Conservation (phyloP, 805 yeast species). For the Candida sithepensis region DNA sequence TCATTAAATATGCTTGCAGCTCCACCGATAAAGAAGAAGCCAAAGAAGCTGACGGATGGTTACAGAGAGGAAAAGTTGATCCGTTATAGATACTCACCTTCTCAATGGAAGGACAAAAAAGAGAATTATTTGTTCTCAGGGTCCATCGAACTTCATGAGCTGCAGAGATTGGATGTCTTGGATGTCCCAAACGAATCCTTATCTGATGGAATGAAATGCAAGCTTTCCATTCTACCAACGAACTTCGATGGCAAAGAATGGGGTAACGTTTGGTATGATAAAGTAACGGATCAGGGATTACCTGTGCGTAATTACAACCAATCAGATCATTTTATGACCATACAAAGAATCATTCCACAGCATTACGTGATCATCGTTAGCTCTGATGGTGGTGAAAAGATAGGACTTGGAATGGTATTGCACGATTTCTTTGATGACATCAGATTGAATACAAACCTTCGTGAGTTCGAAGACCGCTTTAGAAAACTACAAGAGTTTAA, state of each 20-base stretch:
- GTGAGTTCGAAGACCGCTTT: constrained; percentile 17
- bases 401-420: constrained; percentile 27
- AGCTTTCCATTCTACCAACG: constrained; percentile 9
- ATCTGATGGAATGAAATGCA: constrained; percentile 14
- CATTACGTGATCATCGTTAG: constrained; percentile 22
- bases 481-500: constrained; percentile 13
- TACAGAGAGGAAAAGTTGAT: constrained; percentile 11
- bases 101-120: constrained; percentile 14
- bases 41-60: constrained; percentile 2
- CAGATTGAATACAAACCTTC: constrained; percentile 15
- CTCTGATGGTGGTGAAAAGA: constrained; percentile 7
- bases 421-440: constrained; percentile 26
- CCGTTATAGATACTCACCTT: constrained; percentile 15
- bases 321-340: constrained; percentile 17
- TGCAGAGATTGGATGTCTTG: constrained; percentile 15
- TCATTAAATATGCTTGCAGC: background rate
- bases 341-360: constrained; percentile 19
- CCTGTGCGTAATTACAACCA: constrained; percentile 13
- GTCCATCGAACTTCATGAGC: constrained; percentile 19
- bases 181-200: constrained; percentile 7
- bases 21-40: constrained; percentile 2
- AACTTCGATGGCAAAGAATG: constrained; percentile 4
- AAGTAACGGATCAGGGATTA: constrained; percentile 7
- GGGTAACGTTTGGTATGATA: constrained; percentile 13
- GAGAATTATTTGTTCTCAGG: constrained; percentile 21